Percentiles rank a stretch among this genome's conserved stretches.
phyloP scores from a whole-genome alignment of 352 stramenopile species.

The Plasmopara muralis region DNA sequence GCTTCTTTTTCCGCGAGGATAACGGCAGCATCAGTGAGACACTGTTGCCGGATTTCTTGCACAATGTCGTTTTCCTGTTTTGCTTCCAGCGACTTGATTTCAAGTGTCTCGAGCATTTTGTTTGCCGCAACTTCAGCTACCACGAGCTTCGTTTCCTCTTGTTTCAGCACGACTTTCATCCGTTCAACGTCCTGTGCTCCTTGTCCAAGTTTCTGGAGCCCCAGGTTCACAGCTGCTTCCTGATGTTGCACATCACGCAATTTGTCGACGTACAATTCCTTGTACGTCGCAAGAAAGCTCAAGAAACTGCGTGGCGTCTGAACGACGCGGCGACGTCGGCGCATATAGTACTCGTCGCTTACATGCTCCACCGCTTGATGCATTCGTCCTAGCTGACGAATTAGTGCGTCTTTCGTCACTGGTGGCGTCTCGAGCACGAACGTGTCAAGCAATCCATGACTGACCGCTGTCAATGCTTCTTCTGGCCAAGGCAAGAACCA shows the following conservation, averaged over 20 bases:
- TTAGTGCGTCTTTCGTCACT: constrained; percentile 47
- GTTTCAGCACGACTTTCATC: constrained; percentile 86
- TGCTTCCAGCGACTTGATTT: constrained; percentile 75
- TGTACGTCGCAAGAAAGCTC: constrained; percentile 80
- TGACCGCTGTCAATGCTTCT: constrained; percentile 81
- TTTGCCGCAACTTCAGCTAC: constrained; percentile 75
- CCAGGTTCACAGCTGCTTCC: constrained; percentile 77
- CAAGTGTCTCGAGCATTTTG: constrained; percentile 73
- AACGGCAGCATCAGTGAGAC: constrained; percentile 61
- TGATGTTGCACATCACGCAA: constrained; percentile 70
- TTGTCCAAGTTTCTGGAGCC: constrained; percentile 84
- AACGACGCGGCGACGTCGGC: constrained; percentile 78
- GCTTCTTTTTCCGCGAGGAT: constrained; percentile 83
- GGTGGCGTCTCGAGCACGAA: constrained; percentile 58
- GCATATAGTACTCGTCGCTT: constrained; percentile 65
- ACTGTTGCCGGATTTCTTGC: constrained; percentile 81
- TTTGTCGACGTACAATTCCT: constrained; percentile 69
- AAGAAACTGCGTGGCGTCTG: constrained; percentile 87
- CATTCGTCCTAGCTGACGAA: constrained; percentile 64
- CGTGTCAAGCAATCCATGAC: constrained; percentile 62
- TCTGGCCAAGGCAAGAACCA: constrained; percentile 89
- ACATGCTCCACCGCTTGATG: constrained; percentile 70
- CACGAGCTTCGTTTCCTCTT: constrained; percentile 85
- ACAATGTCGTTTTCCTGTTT: constrained; percentile 90
- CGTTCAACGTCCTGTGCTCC: constrained; percentile 83